Evolutionary conservation across 257 asterid genomes (phyloP), one percentile per base, ranked within the genome.

Genomic region (Petunia secreta): DNA sequence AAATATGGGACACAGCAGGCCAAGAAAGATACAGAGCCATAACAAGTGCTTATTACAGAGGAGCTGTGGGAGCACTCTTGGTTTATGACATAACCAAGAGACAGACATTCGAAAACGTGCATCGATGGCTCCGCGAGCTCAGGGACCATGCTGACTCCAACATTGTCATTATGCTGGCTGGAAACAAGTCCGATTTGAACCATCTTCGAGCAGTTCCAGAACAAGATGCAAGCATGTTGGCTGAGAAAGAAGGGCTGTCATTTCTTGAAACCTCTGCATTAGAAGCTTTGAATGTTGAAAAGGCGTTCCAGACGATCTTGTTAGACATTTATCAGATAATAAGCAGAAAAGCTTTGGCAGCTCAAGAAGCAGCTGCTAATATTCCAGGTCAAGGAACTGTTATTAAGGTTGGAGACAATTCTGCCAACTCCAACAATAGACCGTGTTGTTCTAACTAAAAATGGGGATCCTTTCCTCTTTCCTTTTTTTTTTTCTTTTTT

Each of bases 1-100:
- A 88, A 73, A 88, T 88, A 83, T 88, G 91, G 91, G 91, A 88
- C 80, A 88, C 91, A 3, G 89, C 91, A 2, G 90, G 91, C 37
- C 89, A 88, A 63, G 91, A 88, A 54, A 85, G 91, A 64, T 88
- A 88, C 60, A 67, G 89, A 65, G 89, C 89, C 64, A 88, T 85
- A 54, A 88, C 91, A 2, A 85, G 89, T 44, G 91, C 91, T 64
- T 88, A 88, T 65, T 88, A 88, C 44, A 82, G 87, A 77, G 91
- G 91, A 68, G 90, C 90, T 8, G 87, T 86, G n/a, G 91, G 91
- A 37, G 91, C 90, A 44, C 81, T 88, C 3, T 14, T 88, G 78
- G 89, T 88, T 10, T 86, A 85, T 11, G 90, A 86, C 69, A 86
- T 88, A 16, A 86, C 91, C 63, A 86, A 85, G 80, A 78, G 82